These are phyloP conservation scores for Magnaporthales sp. DNA, from an alignment of 2,329 filamentous ascomycete species.

Conservation along the genomic window DNA sequence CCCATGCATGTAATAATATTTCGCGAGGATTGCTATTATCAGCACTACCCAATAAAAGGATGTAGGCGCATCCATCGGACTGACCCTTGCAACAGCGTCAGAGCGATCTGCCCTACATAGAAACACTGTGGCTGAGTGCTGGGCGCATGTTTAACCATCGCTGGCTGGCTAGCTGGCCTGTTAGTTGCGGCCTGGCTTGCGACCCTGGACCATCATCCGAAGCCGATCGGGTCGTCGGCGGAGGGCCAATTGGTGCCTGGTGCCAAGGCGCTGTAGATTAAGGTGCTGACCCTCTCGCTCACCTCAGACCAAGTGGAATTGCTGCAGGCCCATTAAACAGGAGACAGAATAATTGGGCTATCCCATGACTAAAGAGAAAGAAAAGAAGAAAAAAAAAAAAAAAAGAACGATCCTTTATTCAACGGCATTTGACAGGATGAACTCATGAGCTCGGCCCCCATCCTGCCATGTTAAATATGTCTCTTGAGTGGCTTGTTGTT, in stretches of 20 bases:
- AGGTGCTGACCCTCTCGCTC: not conserved
- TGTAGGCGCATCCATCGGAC: not conserved
- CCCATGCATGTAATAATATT: not conserved
- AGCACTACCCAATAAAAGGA: not conserved
- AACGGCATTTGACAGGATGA: not conserved
- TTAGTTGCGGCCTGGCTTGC: not conserved
- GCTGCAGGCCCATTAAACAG: not conserved
- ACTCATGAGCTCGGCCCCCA: not conserved
- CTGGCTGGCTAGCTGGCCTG: not conserved
- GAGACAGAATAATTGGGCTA: not conserved
- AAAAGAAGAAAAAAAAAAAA: no score
- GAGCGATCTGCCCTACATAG: not conserved
- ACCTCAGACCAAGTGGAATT: not conserved
- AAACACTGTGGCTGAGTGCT: not conserved
- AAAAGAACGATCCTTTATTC: not conserved
- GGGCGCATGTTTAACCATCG: not conserved
- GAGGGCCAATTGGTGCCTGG: not conserved
- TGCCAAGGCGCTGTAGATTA: not conserved
- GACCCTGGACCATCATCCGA: not conserved
- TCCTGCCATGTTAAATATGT: not conserved
- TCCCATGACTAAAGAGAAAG: no score
- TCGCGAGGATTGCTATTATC: not conserved
- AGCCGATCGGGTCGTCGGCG: not conserved
- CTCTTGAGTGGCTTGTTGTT: not conserved
- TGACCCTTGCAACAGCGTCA: not conserved